Evolutionary conservation across 345 rosid species (phyloP).

Genomic region (Sonneratia caseolaris): DNA sequence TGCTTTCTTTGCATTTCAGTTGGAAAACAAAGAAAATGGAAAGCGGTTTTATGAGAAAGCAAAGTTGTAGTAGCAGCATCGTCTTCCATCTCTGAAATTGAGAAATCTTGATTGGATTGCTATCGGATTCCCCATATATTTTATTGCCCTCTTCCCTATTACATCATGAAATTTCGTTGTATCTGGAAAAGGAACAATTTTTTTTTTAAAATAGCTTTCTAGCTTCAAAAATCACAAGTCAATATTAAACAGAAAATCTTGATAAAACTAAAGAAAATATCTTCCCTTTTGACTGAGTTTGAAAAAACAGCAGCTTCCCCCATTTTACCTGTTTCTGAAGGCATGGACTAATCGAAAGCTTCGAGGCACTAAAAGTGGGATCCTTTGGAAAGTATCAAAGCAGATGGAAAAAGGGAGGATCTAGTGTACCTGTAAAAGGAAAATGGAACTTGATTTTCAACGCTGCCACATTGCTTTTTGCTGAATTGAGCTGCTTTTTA

Average conservation of each 20-base stretch:
- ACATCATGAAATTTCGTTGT: too few relatives aligned
- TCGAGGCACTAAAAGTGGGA: background rate
- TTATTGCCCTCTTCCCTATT: too few relatives aligned
- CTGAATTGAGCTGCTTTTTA: background rate
- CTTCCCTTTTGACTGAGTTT: background rate
- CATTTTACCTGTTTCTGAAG: background rate
- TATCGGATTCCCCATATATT: too few relatives aligned
- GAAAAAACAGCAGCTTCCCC: background rate
- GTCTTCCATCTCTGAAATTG: background rate
- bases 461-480: background rate
- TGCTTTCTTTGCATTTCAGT: background rate
- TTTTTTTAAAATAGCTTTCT: too few relatives aligned
- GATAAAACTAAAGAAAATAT: too few relatives aligned
- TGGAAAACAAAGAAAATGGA: background rate
- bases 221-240: too few relatives aligned
- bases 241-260: too few relatives aligned
- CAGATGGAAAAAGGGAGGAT: background rate
- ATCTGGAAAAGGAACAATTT: too few relatives aligned
- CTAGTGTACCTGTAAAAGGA: background rate
- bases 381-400: background rate
- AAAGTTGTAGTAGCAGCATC: background rate
- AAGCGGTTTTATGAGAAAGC: background rate
- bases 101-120: too few relatives aligned
- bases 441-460: background rate
- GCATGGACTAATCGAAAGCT: background rate